These are phyloP conservation scores for Lentinula raphanica DNA, from an alignment of 768 basidiomycete genomes.

Conservation along the genomic window DNA sequence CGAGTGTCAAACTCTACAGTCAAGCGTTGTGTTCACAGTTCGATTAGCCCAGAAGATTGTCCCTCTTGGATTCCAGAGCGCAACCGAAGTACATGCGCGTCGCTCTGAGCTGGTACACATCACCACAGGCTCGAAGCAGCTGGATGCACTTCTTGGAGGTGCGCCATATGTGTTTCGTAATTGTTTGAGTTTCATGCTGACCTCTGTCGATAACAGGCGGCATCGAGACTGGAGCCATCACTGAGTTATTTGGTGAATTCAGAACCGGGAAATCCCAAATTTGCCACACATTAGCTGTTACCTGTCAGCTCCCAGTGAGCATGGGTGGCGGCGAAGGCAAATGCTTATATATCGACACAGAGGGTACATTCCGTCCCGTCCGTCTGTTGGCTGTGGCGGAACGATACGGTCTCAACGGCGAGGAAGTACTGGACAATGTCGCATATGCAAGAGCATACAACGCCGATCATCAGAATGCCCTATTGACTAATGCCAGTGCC, in stretches of 20 bases:
- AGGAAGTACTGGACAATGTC: constrained; percentile 97
- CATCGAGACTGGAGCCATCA: constrained; percentile 97
- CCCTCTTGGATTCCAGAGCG: constrained; percentile 95
- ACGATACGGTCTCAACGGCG: constrained; percentile 93
- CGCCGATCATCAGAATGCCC: constrained; percentile 90
- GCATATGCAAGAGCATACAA: constrained; percentile 99
- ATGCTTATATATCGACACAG: constrained; percentile 98
- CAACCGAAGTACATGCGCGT: constrained; percentile 94
- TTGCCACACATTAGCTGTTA: constrained; percentile 96
- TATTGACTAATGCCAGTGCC: constrained; percentile 91
- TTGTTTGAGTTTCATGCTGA: not conserved
- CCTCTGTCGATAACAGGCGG: constrained; percentile 55
- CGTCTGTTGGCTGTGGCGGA: constrained; percentile 93
- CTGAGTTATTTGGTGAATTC: constrained; percentile 97
- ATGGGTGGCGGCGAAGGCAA: constrained; percentile 99
- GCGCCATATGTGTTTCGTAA: constrained; percentile 8
- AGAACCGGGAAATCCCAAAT: constrained; percentile 97
- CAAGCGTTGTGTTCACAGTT: constrained; percentile 8
- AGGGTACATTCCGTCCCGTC: constrained; percentile 97
- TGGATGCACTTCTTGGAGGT: constrained; percentile 95
- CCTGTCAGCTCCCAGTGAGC: constrained; percentile 92
- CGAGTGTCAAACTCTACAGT: not conserved
- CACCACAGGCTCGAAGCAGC: constrained; percentile 92
- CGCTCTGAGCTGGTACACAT: constrained; percentile 94
- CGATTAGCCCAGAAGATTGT: constrained; percentile 86